Conservation (phyloP, 208 protist species). For the Leishmania braziliensis region DNA sequence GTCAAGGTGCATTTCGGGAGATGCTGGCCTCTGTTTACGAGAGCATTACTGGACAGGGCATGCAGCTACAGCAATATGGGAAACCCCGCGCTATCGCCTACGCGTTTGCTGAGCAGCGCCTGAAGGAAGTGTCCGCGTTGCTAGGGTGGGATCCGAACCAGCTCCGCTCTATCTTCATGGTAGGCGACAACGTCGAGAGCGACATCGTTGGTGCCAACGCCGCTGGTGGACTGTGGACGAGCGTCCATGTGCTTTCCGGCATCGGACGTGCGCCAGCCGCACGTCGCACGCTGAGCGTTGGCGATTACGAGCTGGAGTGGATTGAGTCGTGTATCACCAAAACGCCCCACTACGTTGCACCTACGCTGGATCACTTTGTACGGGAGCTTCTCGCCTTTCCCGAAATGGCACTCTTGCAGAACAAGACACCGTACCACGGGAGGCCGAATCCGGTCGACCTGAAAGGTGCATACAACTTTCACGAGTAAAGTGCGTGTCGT, state of each 20-base stretch:
- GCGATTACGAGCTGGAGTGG: slow-evolving; percentile 77
- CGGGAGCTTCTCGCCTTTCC: slow-evolving; percentile 83
- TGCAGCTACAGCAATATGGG: slow-evolving; percentile 76
- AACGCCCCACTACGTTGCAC: slow-evolving; percentile 84
- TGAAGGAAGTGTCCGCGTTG: slow-evolving; percentile 34
- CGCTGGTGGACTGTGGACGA: slow-evolving; percentile 64
- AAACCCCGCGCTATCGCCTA: slow-evolving; percentile 88
- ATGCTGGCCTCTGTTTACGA: slow-evolving; percentile 84
- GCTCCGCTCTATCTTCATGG: slow-evolving; percentile 81
- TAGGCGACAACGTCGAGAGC: slow-evolving; percentile 87
- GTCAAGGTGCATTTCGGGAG: slow-evolving; percentile 77
- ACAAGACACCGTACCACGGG: slow-evolving; percentile 66
- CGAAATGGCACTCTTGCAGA: slow-evolving; percentile 61
- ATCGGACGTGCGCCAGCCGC: slow-evolving; percentile 64
- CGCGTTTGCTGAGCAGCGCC: slow-evolving; percentile 67
- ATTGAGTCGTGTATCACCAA: slow-evolving; percentile 53
- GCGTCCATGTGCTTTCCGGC: slow-evolving; percentile 82
- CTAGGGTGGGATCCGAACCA: slow-evolving; percentile 67
- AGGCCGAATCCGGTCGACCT: slow-evolving; percentile 83
- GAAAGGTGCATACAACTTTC: slow-evolving; percentile 66
- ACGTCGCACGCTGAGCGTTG: slow-evolving; percentile 52
- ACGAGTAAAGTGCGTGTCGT: slow-evolving; percentile 1
- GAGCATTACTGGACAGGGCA: slow-evolving; percentile 69
- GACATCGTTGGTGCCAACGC: slow-evolving; percentile 89
- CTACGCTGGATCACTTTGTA: slow-evolving; percentile 89